Base-by-base conservation (phyloP, 345 rosid genomes). In the Moringa oleifera region DNA sequence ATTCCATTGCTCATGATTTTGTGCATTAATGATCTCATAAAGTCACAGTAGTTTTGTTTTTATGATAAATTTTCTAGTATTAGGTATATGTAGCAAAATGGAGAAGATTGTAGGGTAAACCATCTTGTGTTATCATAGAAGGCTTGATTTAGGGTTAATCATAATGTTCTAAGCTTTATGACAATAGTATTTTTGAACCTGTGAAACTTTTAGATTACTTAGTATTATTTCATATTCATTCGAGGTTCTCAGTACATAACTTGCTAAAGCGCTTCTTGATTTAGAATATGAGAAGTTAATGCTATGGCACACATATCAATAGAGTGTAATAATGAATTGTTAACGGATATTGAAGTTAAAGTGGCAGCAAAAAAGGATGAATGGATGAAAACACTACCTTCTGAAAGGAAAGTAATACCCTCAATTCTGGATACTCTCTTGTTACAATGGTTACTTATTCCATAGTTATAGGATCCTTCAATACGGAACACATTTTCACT, bases 371-470 rank as follows among this genome's bases (percentile, higher is more conserved):
- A 71, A 75, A 77, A 97, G 69, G 97, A 93, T 11, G 98, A 93
- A 81, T 93, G 98, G 98, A 93, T 93, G 98, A 93, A 96, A 58
- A 83, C 86, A 22, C 77, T 93, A 46, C 98, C 98, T 67, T 94
- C 96, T 41, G 97, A 93, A 77, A 80, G 90, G 73, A 89, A 86
- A 72, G 97, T 89, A 80, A 77, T 81, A 65, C 53, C 25, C 64
- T 58, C 20, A n/a, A 17, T 4, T 47, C 22, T 57, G 25, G 20
- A n/a, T 62, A 24, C 11, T 4, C 5, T 33, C 22, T 33, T 20
- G 23, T 51, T 13, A 2, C 50, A 1, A 23, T 28, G 23, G 18
- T 58, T 55, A 8, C 11, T 15, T 16, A 20, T 64, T n/a, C 20
- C 22, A 18, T 64, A 58, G 55, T 18, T 25, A 33, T 51, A 33